Conservation (phyloP, 2,329 filamentous ascomycete genomes). For the Aureobasidium musti region DNA sequence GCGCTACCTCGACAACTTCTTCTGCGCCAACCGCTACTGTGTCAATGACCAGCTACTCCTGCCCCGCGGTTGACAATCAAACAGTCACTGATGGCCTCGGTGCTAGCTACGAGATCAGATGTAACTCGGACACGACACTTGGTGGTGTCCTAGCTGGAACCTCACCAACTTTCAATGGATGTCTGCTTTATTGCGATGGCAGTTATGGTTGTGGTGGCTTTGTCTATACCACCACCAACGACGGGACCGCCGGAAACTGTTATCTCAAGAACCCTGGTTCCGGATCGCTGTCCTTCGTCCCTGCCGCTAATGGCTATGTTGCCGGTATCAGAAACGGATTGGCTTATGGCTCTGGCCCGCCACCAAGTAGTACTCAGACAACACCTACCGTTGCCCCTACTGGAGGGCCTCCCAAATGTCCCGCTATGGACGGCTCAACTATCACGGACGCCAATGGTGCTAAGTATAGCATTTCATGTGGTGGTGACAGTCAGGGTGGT, state of each 20-base stretch:
- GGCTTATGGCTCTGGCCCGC: neutral
- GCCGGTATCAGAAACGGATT: constrained; percentile 1
- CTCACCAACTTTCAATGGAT: constrained; percentile 29
- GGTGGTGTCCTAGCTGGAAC: neutral
- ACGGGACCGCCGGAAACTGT: neutral
- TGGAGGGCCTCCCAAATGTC: constrained; percentile 26
- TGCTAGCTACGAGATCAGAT: constrained; percentile 22
- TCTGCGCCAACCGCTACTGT: neutral
- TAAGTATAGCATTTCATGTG: constrained; percentile 30
- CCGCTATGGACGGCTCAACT: constrained; percentile 29
- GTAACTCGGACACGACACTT: neutral
- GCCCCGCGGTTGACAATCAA: constrained; percentile 2
- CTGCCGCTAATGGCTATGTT: neutral
- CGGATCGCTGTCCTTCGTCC: neutral
- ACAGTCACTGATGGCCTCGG: constrained; percentile 21
- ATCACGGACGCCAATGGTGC: constrained; percentile 30
- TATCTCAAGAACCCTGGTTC: neutral
- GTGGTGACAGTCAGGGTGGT: neutral
- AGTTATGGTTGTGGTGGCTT: constrained; percentile 32
- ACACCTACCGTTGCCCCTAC: neutral
- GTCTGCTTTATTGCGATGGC: constrained; percentile 33
- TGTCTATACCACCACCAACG: constrained; percentile 31
- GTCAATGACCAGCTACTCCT: constrained; percentile 14
- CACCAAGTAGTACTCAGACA: neutral
- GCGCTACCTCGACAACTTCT: neutral